Conservation (phyloP, 73 alveolate genomes). For the Halteria grandinella region DNA sequence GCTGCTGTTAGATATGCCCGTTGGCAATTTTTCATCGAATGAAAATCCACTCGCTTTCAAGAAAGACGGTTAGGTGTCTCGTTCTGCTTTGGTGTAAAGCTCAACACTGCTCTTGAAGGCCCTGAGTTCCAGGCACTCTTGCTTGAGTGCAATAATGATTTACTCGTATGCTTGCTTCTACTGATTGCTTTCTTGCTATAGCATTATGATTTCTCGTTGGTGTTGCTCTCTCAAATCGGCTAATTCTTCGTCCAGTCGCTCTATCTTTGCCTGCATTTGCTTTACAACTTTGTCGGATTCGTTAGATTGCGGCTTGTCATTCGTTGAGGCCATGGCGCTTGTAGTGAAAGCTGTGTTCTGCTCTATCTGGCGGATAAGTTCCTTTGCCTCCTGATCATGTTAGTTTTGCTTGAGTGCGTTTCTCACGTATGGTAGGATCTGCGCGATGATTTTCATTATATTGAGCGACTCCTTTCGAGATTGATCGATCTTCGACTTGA, state of each 20-base stretch:
- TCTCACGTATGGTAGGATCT: background rate
- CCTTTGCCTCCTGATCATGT: background rate
- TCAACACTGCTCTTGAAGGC: conserved; percentile 25
- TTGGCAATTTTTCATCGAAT: too few species aligned
- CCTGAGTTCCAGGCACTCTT: conserved; percentile 1
- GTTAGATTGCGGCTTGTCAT: background rate
- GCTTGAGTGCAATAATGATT: background rate
- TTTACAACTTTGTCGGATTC: background rate
- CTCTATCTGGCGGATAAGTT: background rate
- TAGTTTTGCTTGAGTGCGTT: background rate
- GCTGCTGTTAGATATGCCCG: too few species aligned
- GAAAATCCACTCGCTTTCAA: too few species aligned
- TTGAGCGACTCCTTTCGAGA: conserved; percentile 14
- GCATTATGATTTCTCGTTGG: background rate
- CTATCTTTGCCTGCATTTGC: background rate
- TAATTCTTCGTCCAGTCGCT: conserved; percentile 21
- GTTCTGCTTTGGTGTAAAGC: too few species aligned
- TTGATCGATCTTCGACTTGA: conserved; percentile 18
- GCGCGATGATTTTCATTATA: conserved; percentile 8
- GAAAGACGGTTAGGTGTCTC: too few species aligned
- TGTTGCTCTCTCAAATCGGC: background rate
- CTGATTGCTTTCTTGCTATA: background rate
- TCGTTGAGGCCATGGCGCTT: background rate
- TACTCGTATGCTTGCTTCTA: background rate
- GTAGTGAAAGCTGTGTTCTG: background rate